Evolutionary conservation across 352 stramenopile genomes (phyloP).

Genomic region (Phytopythium vexans): DNA sequence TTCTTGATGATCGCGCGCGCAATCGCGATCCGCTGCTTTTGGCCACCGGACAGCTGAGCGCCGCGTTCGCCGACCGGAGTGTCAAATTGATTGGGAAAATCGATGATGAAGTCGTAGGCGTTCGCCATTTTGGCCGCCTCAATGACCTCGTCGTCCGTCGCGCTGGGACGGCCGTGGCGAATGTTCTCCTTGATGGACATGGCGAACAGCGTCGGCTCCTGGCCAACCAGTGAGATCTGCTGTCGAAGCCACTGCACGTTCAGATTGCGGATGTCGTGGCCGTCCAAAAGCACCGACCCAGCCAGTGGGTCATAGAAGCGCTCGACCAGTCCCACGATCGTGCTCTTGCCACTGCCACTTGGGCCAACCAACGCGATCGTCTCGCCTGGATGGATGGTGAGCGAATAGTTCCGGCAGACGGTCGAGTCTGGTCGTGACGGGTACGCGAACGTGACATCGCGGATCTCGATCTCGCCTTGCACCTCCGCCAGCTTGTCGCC

Average conservation of each 20-base stretch:
- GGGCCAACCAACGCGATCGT: slow-evolving; percentile 66
- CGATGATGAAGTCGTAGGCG: slow-evolving; percentile 88
- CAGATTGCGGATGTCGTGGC: slow-evolving; percentile 45
- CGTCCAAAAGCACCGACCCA: slow-evolving; percentile 38
- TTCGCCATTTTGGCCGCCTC: slow-evolving; percentile 82
- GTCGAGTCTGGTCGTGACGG: slow-evolving; percentile 50
- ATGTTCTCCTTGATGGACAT: slow-evolving; percentile 62
- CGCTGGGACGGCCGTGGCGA: slow-evolving; percentile 26
- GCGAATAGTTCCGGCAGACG: slow-evolving; percentile 58
- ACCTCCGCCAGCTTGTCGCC: slow-evolving; percentile 39
- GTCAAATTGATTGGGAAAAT: slow-evolving; percentile 83
- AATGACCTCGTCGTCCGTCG: slow-evolving; percentile 77
- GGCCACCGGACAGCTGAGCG: slow-evolving; percentile 90
- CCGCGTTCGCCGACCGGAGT: slow-evolving; percentile 90
- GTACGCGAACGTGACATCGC: slow-evolving; percentile 79
- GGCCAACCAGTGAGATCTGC: slow-evolving; percentile 65
- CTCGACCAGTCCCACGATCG: slow-evolving; percentile 90
- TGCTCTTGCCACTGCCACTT: slow-evolving; percentile 90
- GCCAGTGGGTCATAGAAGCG: slow-evolving; percentile 90
- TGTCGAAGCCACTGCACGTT: slow-evolving; percentile 74
- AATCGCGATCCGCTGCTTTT: slow-evolving; percentile 94
- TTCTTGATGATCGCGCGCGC: slow-evolving; percentile 90
- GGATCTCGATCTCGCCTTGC: slow-evolving; percentile 63
- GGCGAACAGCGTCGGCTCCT: slow-evolving; percentile 83
- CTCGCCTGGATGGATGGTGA: slow-evolving; percentile 58